Base-by-base conservation (phyloP, 2,329 filamentous ascomycete genomes). In the Fonsecaea monophora region DNA sequence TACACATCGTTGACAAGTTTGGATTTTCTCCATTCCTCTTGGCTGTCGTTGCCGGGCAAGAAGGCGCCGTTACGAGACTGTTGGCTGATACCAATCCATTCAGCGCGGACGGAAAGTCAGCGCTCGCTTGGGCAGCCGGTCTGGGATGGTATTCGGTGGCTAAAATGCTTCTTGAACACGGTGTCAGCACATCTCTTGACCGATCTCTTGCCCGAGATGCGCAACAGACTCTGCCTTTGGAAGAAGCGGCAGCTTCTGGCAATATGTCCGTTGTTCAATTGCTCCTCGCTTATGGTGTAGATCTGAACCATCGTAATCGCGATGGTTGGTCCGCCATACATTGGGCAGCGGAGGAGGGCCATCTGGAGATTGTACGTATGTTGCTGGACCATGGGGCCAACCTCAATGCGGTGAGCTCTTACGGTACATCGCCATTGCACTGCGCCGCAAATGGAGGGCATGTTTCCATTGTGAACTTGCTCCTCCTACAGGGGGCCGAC, bases 21-120 rank as follows among this genome's bases (percentile, higher is more conserved):
- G 71, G 72, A 65, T 73, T 73, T 66, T 71, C 71, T 38, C 71
- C 72, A 34, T 71, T 50, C 57, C 69, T 73, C 58, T 73, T 71
- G 72, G 71, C 72, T 66, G 72, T 72, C 58, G 67, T 72, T 67
- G 68, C 71, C 53, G 71, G 71, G 45, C 65, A 73, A 68, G 45
- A 38, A 56, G 30, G 40, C 62, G 62, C 66, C 56, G 68, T 68
- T 66, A 21, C 62, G 54, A 54, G 48, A 50, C 57, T 60, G 38
- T 62, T 60, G 61, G 60, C 68, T 62, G 62, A 71, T 69, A 66
- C 60, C 57, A 68, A 70, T 61, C 60, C 68, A 66, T 53, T 54
- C 59, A 65, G 68, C 64, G 64, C 66, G 59, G 70, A 68, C 71
- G 71, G 71, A 59, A 72, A 68, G 48, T 71, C 71, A 69, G 71